Evolutionary conservation across 768 basidiomycete species (phyloP), one percentile per base, ranked within the genome.

Genomic region (Gymnopilus junonius): DNA sequence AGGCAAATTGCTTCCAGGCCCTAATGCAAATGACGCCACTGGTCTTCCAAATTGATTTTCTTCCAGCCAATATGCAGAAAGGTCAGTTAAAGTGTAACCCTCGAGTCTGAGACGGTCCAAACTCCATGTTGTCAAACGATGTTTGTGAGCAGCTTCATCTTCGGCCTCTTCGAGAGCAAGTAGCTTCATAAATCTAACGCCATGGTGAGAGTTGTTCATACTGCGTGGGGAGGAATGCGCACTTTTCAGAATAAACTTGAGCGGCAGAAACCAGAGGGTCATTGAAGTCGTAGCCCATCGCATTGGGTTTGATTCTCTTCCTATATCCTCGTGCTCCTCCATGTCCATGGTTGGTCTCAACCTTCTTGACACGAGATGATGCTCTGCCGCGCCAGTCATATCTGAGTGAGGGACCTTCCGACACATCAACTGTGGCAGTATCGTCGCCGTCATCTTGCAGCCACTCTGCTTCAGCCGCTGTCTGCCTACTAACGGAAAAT

Each of bases 51-150:
- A 88, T 59, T 85, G 83, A 23, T 81, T 84, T n/a, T 78, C 80
- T 59, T 87, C 81, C 39, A 89, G 72, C 92, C 90, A 93, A 70
- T 83, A 94, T 0, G 84, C 91, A 15, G 76, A 81, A 23, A 94
- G 76, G 17, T 80, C 86, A 0, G 87, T 88, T 32, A 95, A 69
- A 55, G 87, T 85, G 68, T 92, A 94, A 0, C 93, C 93, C 67
- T 90, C 89, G n/a, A 83, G 77, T 65, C 81, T 75, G 43, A 94
- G 76, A 21, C 84, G 82, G 27, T 81, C 77, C 4, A 89, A 59
- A 11, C 85, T 79, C 93, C 93, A 94, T 15, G 82, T 83, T 1
- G 86, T 79, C 15, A 95, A 80, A 35, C 93, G 86, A 63, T 90
- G 80, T 54, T 80, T 80, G 23, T 92, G 71, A 1, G 85, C 79